A percentile compares a stretch with the other conserved stretches of the same genome.
phyloP scores from a whole-genome alignment of 805 yeast genomes.

The Priceomyces fermenticarens region DNA sequence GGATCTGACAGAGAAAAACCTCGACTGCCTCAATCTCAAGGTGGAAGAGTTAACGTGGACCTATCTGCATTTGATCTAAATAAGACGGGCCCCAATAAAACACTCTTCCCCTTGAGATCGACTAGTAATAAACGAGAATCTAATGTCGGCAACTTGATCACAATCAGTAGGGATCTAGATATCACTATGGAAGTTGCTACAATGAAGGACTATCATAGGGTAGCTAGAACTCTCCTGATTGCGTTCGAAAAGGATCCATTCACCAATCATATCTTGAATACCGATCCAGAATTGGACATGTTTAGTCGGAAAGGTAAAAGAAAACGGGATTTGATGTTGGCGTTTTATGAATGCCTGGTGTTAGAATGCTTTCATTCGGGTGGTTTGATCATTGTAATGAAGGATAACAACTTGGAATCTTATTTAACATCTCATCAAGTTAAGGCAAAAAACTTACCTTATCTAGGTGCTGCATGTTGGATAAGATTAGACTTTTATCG shows the following conservation, averaged over 20 bases:
- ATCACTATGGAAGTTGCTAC: constrained; percentile 16
- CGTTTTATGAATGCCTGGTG: constrained; percentile 52
- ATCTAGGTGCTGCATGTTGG: constrained; percentile 54
- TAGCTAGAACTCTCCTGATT: constrained; percentile 50
- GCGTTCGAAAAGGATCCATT: constrained; percentile 57
- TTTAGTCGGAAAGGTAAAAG: constrained; percentile 10
- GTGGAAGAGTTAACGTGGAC: constrained; percentile 5
- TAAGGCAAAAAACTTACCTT: constrained; percentile 37
- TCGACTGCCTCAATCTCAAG: constrained; percentile 40
- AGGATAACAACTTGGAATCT: constrained; percentile 43
- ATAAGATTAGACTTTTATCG: constrained; percentile 21
- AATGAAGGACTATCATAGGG: constrained; percentile 50
- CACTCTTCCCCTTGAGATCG: constrained; percentile 5
- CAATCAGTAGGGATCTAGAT: constrained; percentile 9
- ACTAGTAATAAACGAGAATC: not conserved
- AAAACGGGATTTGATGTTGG: constrained; percentile 42
- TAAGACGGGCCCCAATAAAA: not conserved
- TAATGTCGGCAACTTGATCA: not conserved
- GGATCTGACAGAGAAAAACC: constrained; percentile 29
- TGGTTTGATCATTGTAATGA: constrained; percentile 49
- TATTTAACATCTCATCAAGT: constrained; percentile 22
- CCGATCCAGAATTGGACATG: constrained; percentile 23
- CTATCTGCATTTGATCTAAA: constrained; percentile 3
- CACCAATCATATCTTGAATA: constrained; percentile 46
- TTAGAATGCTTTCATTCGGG: constrained; percentile 51